phyloP scores from a whole-genome alignment of 495 filamentous ascomycete species.

The Annulohypoxylon maeteangense region DNA sequence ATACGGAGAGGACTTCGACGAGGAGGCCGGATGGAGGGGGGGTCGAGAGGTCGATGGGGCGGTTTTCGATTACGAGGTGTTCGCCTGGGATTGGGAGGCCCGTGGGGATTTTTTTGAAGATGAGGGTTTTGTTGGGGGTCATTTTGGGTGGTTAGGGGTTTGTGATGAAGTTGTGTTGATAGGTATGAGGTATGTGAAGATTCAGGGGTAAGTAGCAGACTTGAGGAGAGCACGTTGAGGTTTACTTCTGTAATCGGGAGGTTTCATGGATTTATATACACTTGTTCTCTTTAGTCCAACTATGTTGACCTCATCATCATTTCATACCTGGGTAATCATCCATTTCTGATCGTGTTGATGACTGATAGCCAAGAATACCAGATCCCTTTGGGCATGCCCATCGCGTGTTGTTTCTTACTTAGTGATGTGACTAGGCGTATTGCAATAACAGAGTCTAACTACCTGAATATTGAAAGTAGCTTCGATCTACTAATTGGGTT shows the following conservation, averaged over 20 bases:
- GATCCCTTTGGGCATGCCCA: not conserved
- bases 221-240: too few relatives aligned
- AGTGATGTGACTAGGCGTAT: too few relatives aligned
- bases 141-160: slow-evolving; percentile 44
- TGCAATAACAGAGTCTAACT: too few relatives aligned
- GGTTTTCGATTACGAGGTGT: slow-evolving; percentile 69
- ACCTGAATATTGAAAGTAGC: too few relatives aligned
- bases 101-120: slow-evolving; percentile 72
- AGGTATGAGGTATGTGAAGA: too few relatives aligned
- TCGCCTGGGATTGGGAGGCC: slow-evolving; percentile 72
- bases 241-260: too few relatives aligned
- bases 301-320: not conserved
- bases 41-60: slow-evolving; percentile 68
- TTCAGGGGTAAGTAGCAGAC: too few relatives aligned
- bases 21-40: slow-evolving; percentile 70
- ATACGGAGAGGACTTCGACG: slow-evolving; percentile 74
- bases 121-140: slow-evolving; percentile 74
- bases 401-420: too few relatives aligned
- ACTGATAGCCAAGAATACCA: not conserved
- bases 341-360: not conserved
- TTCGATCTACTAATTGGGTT: too few relatives aligned
- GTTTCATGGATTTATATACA: not conserved
- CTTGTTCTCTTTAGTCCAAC: not conserved
- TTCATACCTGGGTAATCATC: slow-evolving; percentile 4
- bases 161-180: too few relatives aligned